Base-by-base conservation (phyloP, 345 rosid genomes). In the Eucalyptus marginata region DNA sequence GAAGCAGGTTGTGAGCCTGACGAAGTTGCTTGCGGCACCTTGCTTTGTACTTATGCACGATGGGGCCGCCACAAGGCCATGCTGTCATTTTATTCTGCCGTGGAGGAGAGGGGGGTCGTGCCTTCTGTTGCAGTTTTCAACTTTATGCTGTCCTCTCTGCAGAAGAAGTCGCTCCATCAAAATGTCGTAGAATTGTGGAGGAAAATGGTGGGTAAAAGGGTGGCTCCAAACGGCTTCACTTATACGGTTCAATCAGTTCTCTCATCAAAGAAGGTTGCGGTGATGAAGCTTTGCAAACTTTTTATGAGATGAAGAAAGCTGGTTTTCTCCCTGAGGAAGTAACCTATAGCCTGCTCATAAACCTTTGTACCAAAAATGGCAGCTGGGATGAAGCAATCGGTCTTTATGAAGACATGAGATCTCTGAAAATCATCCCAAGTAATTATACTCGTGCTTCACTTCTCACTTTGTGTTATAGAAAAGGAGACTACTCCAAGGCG, bases 371-470 rank as follows among this genome's bases (percentile, higher is more conserved):
- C 76, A 95, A 90, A 92, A 93, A 91, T 89, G 90, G 95, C 80
- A 92, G 94, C 56, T 93, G 94, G 94, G 92, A 92, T 90, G 94
- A 93, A 89, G 98, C 97, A 36, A 86, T 91, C 83, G 59, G 88
- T 76, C 91, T 97, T 79, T 96, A 96, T 29, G 95, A 96, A 86
- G 99, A 96, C 76, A 94, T 97, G 97, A 94, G 93, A 93, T 93
- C 90, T 89, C 91, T 76, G 56, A 94, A 96, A 89, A 92, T 95
- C 80, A 88, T 94, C 89, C 99, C 99, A 2, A 97, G 99, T 89
- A 96, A 94, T 90, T 96, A 94, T 89, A 97, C 99, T 7, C 96
- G 98, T 92, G 99, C 99, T 86, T 96, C 99, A 50, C 98, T 97
- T 94, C 91, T 97, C 85, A 93, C 94, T n/a, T 87, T 96, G 52